Conservation (phyloP, 257 asterid genomes). For the Nicotiana obtusifolia region DNA sequence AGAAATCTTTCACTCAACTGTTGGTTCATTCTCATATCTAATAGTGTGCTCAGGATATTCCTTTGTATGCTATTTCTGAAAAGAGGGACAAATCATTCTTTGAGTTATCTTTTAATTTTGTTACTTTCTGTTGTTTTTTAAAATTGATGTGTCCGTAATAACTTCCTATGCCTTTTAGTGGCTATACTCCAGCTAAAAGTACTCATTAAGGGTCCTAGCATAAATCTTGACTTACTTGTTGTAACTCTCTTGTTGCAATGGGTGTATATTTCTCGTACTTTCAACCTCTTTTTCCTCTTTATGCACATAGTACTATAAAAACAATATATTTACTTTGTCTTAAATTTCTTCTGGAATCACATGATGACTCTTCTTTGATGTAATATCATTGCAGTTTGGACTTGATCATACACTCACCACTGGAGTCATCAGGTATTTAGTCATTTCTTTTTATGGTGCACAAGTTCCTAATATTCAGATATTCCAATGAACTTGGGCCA, state of each 20-base stretch:
- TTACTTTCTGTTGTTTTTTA: no score
- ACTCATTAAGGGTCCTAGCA: background rate
- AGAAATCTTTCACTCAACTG: no score
- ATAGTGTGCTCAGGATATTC: no score
- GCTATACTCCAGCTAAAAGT: background rate
- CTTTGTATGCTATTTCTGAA: no score
- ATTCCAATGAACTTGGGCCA: background rate
- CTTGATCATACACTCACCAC: conserved; percentile 99
- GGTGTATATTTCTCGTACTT: background rate
- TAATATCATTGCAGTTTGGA: conserved; percentile 68
- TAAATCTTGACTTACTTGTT: background rate
- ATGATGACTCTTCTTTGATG: conserved; percentile 3
- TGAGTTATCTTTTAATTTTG: no score
- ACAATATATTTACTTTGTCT: background rate
- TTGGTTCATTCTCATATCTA: no score
- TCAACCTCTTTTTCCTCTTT: background rate
- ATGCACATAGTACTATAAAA: background rate
- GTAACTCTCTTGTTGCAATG: background rate
- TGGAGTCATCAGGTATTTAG: conserved; percentile 91
- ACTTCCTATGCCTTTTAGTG: no score
- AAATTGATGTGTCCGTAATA: no score
- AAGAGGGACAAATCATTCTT: no score
- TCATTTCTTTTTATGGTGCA: conserved; percentile 12
- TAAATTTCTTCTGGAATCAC: background rate
- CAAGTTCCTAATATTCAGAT: background rate